Percentiles rank a stretch among this genome's conserved stretches.
Evolutionary conservation across 2,329 filamentous ascomycete species (phyloP).

Genomic region (Fusarium compactum): DNA sequence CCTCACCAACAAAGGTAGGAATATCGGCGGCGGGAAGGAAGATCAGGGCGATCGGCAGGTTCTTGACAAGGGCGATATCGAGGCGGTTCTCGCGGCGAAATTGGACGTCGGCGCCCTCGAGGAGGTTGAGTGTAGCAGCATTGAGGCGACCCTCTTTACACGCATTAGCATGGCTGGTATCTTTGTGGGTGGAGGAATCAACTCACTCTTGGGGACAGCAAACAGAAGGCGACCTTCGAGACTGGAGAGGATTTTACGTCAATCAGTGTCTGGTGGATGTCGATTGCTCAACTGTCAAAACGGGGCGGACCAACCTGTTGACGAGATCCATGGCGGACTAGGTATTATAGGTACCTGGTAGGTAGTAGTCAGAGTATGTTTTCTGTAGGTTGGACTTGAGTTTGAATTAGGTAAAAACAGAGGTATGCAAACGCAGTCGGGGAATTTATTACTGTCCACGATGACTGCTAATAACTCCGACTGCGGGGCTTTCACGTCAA

Average conservation of each 20-base stretch:
- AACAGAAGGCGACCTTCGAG: constrained; percentile 94
- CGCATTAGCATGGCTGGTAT: constrained; percentile 21
- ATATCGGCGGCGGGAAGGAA: constrained; percentile 98
- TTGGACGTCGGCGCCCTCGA: constrained; percentile 94
- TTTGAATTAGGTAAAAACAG: constrained; percentile 26
- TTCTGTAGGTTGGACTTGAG: not conserved
- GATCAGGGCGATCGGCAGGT: constrained; percentile 92
- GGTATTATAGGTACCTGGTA: constrained; percentile 5
- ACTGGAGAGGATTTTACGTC: constrained; percentile 59
- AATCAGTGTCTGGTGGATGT: constrained; percentile 32
- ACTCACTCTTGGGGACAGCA: constrained; percentile 97
- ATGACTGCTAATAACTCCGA: constrained; percentile 45
- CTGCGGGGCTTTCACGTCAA: constrained; percentile 42
- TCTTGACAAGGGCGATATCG: constrained; percentile 98
- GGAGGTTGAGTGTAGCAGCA: constrained; percentile 86
- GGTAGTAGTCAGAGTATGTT: constrained; percentile 4
- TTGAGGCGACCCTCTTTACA: constrained; percentile 88
- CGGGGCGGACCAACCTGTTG: constrained; percentile 60
- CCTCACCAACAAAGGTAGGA: constrained; percentile 96
- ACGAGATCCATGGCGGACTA: constrained; percentile 63
- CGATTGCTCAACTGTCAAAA: not conserved
- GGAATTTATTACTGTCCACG: constrained; percentile 42
- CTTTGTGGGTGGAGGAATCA: not conserved
- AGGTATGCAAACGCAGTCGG: constrained; percentile 26
- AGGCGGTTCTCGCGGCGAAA: constrained; percentile 95